Conservation (phyloP, 306 rosid genomes). For the Abrus pulchellus region DNA sequence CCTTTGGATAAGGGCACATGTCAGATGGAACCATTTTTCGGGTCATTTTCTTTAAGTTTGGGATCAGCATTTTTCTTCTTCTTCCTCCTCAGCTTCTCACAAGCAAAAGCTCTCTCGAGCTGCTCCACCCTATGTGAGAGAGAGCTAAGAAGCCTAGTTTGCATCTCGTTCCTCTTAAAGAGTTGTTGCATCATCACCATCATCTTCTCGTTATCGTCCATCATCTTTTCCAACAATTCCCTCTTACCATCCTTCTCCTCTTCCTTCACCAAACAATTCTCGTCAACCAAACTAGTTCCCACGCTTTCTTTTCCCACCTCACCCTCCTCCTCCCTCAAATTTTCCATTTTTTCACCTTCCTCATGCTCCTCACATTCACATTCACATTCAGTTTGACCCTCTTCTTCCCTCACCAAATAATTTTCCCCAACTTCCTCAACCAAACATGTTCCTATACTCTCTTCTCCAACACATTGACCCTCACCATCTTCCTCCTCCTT, state of each 20-base stretch:
- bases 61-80: constrained; percentile 53
- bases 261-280: constrained; percentile 27
- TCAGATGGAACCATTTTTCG: constrained; percentile 8
- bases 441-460: background rate
- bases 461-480: constrained; percentile 28
- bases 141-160: constrained; percentile 59
- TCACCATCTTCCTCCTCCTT: background rate
- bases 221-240: constrained; percentile 62
- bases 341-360: constrained; percentile 3
- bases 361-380: background rate
- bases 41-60: constrained; percentile 5
- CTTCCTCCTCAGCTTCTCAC: constrained; percentile 64
- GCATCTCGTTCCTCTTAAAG: constrained; percentile 62
- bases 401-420: constrained; percentile 33
- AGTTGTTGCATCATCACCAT: constrained; percentile 66
- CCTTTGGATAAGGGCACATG: background rate
- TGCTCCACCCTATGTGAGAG: constrained; percentile 70
- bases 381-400: background rate
- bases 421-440: constrained; percentile 30
- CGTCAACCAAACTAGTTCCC: constrained; percentile 36
- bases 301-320: constrained; percentile 51
- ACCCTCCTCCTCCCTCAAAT: constrained; percentile 2
- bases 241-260: constrained; percentile 18
- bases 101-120: constrained; percentile 64
- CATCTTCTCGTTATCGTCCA: constrained; percentile 71